Conservation (phyloP, 345 rosid species). For the Hibiscus trionum region DNA sequence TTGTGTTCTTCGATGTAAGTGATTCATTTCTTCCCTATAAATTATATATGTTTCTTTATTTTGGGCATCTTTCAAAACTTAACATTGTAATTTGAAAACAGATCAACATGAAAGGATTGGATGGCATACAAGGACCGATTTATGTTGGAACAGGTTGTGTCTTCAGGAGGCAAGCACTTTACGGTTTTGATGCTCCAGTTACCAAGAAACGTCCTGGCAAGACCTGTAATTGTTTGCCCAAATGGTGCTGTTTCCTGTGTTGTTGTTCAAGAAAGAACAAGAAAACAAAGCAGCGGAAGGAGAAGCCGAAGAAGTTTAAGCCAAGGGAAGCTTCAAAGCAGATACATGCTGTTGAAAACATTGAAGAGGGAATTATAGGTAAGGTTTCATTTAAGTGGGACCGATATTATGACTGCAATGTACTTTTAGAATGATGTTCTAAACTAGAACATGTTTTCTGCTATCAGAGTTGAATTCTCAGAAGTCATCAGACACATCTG, state of each 20-base stretch:
- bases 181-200: conserved; percentile 80
- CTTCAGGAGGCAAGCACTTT: conserved; percentile 88
- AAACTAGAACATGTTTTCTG: background rate
- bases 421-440: background rate
- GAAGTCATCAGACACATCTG: conserved; percentile 37
- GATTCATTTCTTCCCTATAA: background rate
- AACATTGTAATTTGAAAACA: conserved; percentile 25
- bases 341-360: conserved; percentile 83
- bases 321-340: conserved; percentile 74
- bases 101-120: conserved; percentile 97
- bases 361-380: conserved; percentile 67
- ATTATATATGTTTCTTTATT: background rate
- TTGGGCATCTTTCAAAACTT: background rate
- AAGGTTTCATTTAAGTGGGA: background rate
- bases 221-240: conserved; percentile 95
- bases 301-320: conserved; percentile 57
- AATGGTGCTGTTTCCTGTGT: conserved; percentile 75
- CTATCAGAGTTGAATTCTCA: conserved; percentile 33
- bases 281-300: conserved; percentile 43
- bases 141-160: conserved; percentile 97
- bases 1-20: conserved; percentile 95
- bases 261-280: conserved; percentile 71
- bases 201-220: conserved; percentile 81
- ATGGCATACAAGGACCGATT: conserved; percentile 94
- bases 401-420: background rate